Conservation (phyloP, 192 early-diverging fungal genomes). For the Nowakowskiella sp. region DNA sequence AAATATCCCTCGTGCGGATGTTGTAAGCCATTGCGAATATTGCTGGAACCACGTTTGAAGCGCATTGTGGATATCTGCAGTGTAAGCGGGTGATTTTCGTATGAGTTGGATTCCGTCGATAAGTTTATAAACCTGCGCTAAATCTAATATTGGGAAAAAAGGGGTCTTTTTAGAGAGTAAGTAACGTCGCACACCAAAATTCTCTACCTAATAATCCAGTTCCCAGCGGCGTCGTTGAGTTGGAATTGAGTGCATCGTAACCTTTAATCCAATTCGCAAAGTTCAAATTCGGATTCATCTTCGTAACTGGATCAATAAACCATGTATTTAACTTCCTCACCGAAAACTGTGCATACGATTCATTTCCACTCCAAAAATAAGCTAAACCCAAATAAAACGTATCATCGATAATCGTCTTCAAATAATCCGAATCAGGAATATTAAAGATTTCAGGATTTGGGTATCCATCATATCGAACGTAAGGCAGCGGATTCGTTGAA, state of each 20-base stretch:
- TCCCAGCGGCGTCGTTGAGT: background rate
- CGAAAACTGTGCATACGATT: conserved; percentile 33
- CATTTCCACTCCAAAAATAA: conserved; percentile 44
- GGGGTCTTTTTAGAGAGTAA: no score
- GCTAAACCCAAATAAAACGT: conserved; percentile 25
- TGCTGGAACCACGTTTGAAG: conserved; percentile 1
- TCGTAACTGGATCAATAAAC: conserved; percentile 47
- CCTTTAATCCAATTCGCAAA: conserved; percentile 44
- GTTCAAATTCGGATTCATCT: conserved; percentile 56
- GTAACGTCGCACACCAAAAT: background rate
- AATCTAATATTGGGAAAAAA: conserved; percentile 2
- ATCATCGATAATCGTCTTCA: conserved; percentile 9
- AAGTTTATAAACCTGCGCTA: background rate
- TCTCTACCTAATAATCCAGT: background rate
- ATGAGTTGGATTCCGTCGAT: conserved; percentile 8
- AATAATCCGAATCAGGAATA: conserved; percentile 27
- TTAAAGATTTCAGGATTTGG: conserved; percentile 46
- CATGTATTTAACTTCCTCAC: conserved; percentile 33
- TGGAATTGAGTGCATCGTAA: no score
- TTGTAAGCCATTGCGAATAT: conserved; percentile 17
- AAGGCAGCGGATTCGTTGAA: conserved; percentile 31
- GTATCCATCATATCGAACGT: conserved; percentile 38
- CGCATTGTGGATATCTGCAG: background rate
- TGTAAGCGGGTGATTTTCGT: conserved; percentile 4
- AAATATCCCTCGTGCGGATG: conserved; percentile 8